Conservation (phyloP, 176 grass and related monocot species). For the Olyra latifolia region DNA sequence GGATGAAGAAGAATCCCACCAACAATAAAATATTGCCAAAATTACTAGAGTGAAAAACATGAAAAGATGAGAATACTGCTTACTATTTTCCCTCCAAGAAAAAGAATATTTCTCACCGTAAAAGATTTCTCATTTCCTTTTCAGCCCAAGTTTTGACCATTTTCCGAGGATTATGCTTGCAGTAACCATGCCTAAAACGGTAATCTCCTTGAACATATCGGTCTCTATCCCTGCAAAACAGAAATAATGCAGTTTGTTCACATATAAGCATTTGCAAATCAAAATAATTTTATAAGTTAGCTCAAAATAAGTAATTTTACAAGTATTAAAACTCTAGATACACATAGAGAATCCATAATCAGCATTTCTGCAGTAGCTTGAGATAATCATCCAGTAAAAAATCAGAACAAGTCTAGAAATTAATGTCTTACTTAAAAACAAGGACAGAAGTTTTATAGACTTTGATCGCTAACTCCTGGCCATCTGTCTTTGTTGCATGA, state of each 20-base stretch:
- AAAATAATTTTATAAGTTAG: neutral
- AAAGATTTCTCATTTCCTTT: constrained; percentile 96
- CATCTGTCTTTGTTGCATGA: constrained; percentile 90
- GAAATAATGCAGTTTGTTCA: constrained; percentile 33
- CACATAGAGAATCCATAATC: constrained; percentile 7
- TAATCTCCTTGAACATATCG: constrained; percentile 98
- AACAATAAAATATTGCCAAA: neutral
- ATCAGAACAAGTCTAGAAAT: constrained; percentile 10
- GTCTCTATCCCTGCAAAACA: constrained; percentile 84
- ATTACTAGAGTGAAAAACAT: neutral
- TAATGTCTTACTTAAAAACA: constrained; percentile 85
- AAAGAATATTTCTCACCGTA: constrained; percentile 44
- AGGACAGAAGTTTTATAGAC: constrained; percentile 99
- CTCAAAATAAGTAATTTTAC: neutral
- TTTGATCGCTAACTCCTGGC: constrained; percentile 89
- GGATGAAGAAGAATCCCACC: neutral
- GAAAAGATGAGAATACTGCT: constrained; percentile 18
- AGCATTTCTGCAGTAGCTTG: constrained; percentile 17
- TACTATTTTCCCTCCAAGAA: constrained; percentile 27
- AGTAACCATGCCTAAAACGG: constrained; percentile 97
- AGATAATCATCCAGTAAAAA: constrained; percentile 10
- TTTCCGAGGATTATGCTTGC: constrained; percentile 97
- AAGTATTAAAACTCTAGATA: neutral
- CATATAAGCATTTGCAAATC: neutral
- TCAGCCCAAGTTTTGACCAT: constrained; percentile 99